Conservation (phyloP, 1,284 basidiomycete species). For the Melampsora occidentalis region DNA sequence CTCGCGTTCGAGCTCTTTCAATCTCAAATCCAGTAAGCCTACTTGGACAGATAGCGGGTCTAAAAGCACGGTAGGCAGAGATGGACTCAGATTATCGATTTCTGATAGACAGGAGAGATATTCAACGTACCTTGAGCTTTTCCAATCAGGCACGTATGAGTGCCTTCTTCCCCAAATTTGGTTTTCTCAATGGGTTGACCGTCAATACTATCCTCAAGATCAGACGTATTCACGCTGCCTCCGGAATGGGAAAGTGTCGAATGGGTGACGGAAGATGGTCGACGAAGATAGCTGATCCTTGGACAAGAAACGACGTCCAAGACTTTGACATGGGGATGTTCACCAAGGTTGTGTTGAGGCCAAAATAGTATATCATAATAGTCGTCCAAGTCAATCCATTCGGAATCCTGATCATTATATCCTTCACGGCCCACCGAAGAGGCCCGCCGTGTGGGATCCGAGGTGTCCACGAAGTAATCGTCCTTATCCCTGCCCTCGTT, state of each 20-base stretch:
- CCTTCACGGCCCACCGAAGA: constrained; percentile 6
- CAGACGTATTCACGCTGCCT: constrained; percentile 4
- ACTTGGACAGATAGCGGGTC: constrained; percentile 71
- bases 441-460: neutral
- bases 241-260: constrained; percentile 4
- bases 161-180: constrained; percentile 84
- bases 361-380: constrained; percentile 50
- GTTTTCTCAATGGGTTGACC: constrained; percentile 49
- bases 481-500: constrained; percentile 28
- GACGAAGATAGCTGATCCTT: constrained; percentile 35
- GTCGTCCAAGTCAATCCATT: constrained; percentile 52
- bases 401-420: constrained; percentile 45
- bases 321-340: constrained; percentile 45
- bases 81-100: constrained; percentile 9
- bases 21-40: constrained; percentile 63
- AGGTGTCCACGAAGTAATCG: constrained; percentile 30
- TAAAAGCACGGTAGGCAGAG: constrained; percentile 48
- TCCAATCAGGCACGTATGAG: constrained; percentile 80
- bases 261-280: constrained; percentile 27
- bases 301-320: constrained; percentile 41
- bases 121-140: constrained; percentile 65
- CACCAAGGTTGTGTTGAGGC: constrained; percentile 46
- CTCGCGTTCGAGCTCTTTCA: constrained; percentile 51
- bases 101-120: neutral
- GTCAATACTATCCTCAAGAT: constrained; percentile 54